Evolutionary conservation across 352 stramenopile species (phyloP).

Genomic region (Phytophthora vignae): DNA sequence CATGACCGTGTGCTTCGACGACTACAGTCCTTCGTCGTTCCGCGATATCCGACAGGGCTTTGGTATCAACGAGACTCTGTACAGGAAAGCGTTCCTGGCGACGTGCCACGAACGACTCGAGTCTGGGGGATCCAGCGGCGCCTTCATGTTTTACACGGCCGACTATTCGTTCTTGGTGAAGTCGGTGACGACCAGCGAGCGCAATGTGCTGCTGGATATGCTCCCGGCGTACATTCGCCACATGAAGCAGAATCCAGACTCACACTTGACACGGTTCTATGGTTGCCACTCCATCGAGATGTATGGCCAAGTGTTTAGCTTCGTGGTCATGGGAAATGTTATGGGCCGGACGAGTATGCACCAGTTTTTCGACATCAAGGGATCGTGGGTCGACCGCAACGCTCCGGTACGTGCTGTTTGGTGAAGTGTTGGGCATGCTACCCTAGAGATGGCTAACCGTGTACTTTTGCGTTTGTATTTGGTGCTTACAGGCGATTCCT

Average conservation of each 20-base stretch:
- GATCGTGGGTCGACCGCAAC: conserved; percentile 89
- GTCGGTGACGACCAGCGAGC: conserved; percentile 82
- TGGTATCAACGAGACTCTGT: conserved; percentile 77
- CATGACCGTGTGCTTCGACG: conserved; percentile 84
- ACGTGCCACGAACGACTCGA: conserved; percentile 88
- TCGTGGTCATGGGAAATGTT: conserved; percentile 93
- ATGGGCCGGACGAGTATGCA: conserved; percentile 88
- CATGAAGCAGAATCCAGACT: conserved; percentile 82
- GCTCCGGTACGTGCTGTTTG: conserved; percentile 55
- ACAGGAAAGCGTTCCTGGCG: conserved; percentile 80
- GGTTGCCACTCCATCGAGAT: conserved; percentile 92
- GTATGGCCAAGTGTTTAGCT: conserved; percentile 90
- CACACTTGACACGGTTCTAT: conserved; percentile 90
- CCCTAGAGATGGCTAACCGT: not conserved
- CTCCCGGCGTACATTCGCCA: conserved; percentile 84
- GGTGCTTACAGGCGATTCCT: conserved; percentile 62
- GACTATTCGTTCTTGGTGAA: conserved; percentile 92
- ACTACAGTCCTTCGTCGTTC: conserved; percentile 79
- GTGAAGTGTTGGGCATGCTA: not conserved
- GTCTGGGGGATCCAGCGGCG: conserved; percentile 84
- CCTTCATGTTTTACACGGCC: conserved; percentile 93
- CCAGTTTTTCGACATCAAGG: conserved; percentile 93
- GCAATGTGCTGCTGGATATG: conserved; percentile 83
- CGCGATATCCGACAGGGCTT: conserved; percentile 83
- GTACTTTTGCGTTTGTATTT: not conserved